A percentile compares a stretch with the other conserved stretches of the same genome.
Conservation (phyloP, 2,329 filamentous ascomycete genomes). For the Periconia sp. region DNA sequence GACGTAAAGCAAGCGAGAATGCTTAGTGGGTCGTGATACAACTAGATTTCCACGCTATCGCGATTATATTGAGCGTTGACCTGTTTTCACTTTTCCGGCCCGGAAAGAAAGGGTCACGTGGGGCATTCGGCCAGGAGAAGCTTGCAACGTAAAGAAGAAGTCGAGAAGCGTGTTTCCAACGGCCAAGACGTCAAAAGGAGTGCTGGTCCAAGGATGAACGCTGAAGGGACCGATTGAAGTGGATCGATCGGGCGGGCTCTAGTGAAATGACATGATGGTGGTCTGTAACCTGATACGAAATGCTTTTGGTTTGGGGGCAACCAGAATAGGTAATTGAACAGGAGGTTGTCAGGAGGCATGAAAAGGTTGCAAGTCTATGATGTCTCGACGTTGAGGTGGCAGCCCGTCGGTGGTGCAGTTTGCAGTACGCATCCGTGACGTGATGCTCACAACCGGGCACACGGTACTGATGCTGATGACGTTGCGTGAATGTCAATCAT, state of each 20-base stretch:
- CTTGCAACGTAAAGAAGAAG: not conserved
- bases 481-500: not conserved
- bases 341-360: not conserved
- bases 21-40: not conserved
- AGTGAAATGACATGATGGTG: not conserved
- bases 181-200: not conserved
- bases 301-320: not conserved
- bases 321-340: not conserved
- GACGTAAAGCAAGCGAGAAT: not conserved
- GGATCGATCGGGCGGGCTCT: not conserved
- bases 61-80: too few species aligned
- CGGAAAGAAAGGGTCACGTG: too few species aligned
- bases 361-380: not conserved
- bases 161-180: not conserved
- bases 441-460: not conserved
- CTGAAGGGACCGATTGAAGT: not conserved
- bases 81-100: too few species aligned
- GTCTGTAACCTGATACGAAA: not conserved
- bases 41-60: too few species aligned
- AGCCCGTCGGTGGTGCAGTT: not conserved
- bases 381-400: not conserved
- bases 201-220: not conserved
- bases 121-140: not conserved
- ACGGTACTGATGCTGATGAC: not conserved
- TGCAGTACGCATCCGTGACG: not conserved